phyloP scores from a whole-genome alignment of 768 basidiomycete genomes.

The Suillus variegatus region DNA sequence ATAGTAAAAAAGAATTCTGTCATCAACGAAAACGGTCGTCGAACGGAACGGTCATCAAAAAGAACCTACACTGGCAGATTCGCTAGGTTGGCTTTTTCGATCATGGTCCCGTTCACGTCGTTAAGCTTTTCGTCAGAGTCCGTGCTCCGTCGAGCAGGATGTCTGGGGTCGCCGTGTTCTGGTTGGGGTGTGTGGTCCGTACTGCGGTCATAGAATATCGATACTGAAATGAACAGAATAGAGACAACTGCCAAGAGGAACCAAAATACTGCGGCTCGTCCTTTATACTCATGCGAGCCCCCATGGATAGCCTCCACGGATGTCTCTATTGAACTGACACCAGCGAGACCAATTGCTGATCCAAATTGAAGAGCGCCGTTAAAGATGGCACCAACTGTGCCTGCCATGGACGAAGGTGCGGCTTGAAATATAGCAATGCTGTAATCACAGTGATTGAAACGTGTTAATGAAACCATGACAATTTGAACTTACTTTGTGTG shows the following conservation, averaged over 20 bases:
- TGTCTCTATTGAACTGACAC: conserved; percentile 48
- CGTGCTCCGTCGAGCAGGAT: background rate
- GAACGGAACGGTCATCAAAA: background rate
- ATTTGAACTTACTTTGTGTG: conserved; percentile 47
- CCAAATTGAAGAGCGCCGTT: conserved; percentile 55
- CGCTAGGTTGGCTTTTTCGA: background rate
- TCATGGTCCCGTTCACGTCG: background rate
- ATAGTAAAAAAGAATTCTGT: background rate
- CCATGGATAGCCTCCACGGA: conserved; percentile 39
- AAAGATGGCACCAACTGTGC: conserved; percentile 58
- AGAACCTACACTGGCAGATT: background rate
- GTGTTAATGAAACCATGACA: background rate
- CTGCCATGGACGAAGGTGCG: conserved; percentile 48
- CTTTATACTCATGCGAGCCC: conserved; percentile 34
- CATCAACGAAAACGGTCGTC: background rate
- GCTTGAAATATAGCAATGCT: conserved; percentile 55
- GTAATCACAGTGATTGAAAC: background rate
- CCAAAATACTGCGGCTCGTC: conserved; percentile 48
- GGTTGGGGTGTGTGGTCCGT: conserved; percentile 14
- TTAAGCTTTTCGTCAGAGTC: background rate
- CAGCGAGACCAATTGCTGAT: conserved; percentile 50
- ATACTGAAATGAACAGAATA: conserved; percentile 33
- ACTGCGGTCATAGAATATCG: conserved; percentile 35
- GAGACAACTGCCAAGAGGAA: conserved; percentile 40
- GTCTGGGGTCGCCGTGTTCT: background rate